These are phyloP conservation scores for Tremellales sp. DNA, from an alignment of 1,284 basidiomycete species.

Conservation along the genomic window DNA sequence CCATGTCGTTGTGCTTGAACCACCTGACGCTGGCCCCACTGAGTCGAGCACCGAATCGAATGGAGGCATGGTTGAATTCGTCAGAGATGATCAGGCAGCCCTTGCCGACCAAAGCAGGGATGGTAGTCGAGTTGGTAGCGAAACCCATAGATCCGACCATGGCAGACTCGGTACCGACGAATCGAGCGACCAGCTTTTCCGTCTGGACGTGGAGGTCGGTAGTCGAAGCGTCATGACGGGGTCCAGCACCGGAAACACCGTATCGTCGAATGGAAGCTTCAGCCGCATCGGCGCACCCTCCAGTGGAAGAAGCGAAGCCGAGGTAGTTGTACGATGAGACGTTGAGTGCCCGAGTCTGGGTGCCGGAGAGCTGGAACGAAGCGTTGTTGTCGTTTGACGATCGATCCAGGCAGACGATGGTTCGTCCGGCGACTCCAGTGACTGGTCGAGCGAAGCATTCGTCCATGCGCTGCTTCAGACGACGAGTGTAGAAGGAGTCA, in stretches of 20 bases:
- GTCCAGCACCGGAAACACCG: slow-evolving; percentile 72
- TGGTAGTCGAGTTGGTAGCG: slow-evolving; percentile 93
- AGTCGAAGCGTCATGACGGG: slow-evolving; percentile 76
- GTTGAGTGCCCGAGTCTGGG: slow-evolving; percentile 83
- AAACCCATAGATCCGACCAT: slow-evolving; percentile 95
- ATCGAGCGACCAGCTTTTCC: slow-evolving; percentile 84
- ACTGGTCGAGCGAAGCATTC: slow-evolving; percentile 93
- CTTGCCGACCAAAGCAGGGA: slow-evolving; percentile 85
- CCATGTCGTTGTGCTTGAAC: slow-evolving; percentile 98
- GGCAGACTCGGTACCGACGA: slow-evolving; percentile 83
- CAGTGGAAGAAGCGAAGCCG: slow-evolving; percentile 90
- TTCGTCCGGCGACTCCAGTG: slow-evolving; percentile 92
- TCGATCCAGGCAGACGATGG: slow-evolving; percentile 82
- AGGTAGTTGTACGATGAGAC: slow-evolving; percentile 99
- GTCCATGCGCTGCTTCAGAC: slow-evolving; percentile 89
- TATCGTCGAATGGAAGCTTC: slow-evolving; percentile 74
- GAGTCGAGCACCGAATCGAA: slow-evolving; percentile 85
- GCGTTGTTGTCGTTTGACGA: slow-evolving; percentile 76
- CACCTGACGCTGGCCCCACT: slow-evolving; percentile 85
- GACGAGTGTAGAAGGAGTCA: slow-evolving; percentile 97
- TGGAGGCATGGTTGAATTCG: slow-evolving; percentile 94
- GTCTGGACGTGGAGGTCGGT: slow-evolving; percentile 76
- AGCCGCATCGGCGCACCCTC: slow-evolving; percentile 89
- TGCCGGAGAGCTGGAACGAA: slow-evolving; percentile 74
- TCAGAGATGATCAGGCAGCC: slow-evolving; percentile 96